Conservation (phyloP, 768 basidiomycete species). For the Gymnopilus dilepis region DNA sequence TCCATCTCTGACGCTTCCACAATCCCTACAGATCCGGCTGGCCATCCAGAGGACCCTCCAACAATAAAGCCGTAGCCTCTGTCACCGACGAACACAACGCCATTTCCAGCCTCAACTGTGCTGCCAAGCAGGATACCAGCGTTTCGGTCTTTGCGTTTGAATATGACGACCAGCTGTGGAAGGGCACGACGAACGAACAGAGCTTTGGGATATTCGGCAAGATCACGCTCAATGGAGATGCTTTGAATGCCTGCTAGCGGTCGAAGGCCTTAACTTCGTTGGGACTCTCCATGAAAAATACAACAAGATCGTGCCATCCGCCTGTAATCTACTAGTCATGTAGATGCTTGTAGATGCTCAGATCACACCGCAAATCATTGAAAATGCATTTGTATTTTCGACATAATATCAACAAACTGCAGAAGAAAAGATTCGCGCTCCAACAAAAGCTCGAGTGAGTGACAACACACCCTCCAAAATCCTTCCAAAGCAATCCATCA, state of each 20-base stretch:
- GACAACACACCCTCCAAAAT: not conserved
- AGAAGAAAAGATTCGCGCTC: not conserved
- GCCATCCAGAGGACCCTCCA: constrained; percentile 41
- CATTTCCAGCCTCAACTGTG: constrained; percentile 43
- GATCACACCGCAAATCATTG: too few species aligned
- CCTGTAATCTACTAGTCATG: too few species aligned
- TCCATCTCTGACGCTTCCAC: too few species aligned
- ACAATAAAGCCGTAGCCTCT: constrained; percentile 38
- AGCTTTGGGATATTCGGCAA: constrained; percentile 48
- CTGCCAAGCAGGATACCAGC: constrained; percentile 37
- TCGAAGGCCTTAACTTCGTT: too few species aligned
- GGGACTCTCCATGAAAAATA: too few species aligned
- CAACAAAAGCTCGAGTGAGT: not conserved
- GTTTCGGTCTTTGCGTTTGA: constrained; percentile 46
- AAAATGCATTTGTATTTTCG: not conserved
- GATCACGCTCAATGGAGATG: constrained; percentile 31
- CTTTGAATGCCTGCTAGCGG: constrained; percentile 22
- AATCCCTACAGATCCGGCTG: constrained; percentile 43
- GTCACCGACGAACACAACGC: constrained; percentile 38
- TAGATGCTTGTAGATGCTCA: too few species aligned
- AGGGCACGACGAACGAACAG: constrained; percentile 41
- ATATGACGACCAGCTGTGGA: constrained; percentile 47
- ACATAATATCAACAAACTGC: not conserved
- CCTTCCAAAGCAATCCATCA: not conserved
- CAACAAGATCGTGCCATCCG: too few species aligned